Evolutionary conservation across 257 asterid genomes (phyloP).

Genomic region (Linaria vulgaris): DNA sequence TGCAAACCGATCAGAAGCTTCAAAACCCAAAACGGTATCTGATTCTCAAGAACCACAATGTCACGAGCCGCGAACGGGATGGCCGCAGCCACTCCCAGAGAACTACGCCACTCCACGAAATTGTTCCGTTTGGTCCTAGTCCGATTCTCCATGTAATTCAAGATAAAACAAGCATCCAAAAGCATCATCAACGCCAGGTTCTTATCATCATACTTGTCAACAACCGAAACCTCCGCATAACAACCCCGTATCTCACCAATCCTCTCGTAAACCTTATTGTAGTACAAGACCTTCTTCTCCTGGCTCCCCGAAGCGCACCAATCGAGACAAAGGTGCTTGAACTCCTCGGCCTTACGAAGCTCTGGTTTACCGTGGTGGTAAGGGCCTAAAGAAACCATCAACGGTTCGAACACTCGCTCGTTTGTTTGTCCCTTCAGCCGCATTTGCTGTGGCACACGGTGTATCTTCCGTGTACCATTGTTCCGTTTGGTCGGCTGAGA

Average conservation of each 20-base stretch:
- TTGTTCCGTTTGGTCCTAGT: not conserved
- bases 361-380: conserved; percentile 8
- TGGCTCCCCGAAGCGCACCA: conserved; percentile 4
- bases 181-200: conserved; percentile 5
- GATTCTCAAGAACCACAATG: conserved; percentile 16
- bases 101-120: conserved; percentile 11
- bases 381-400: conserved; percentile 14
- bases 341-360: conserved; percentile 1
- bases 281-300: not conserved
- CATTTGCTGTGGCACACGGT: conserved; percentile 5
- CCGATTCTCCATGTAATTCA: conserved; percentile 10
- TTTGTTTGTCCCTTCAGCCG: conserved; percentile 5
- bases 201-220: not conserved
- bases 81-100: conserved; percentile 14
- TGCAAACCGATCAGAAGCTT: conserved; percentile 12
- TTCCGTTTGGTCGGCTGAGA: not conserved
- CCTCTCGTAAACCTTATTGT: not conserved
- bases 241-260: conserved; percentile 7
- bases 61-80: not conserved
- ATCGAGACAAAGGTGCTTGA: conserved; percentile 1
- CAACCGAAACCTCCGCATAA: conserved; percentile 3
- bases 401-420: not conserved
- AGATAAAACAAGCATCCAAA: conserved; percentile 9
- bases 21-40: conserved; percentile 13
- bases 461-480: conserved; percentile 2